Evolutionary conservation across 2,329 filamentous ascomycete species (phyloP).

Genomic region (Xylariaceae sp.): DNA sequence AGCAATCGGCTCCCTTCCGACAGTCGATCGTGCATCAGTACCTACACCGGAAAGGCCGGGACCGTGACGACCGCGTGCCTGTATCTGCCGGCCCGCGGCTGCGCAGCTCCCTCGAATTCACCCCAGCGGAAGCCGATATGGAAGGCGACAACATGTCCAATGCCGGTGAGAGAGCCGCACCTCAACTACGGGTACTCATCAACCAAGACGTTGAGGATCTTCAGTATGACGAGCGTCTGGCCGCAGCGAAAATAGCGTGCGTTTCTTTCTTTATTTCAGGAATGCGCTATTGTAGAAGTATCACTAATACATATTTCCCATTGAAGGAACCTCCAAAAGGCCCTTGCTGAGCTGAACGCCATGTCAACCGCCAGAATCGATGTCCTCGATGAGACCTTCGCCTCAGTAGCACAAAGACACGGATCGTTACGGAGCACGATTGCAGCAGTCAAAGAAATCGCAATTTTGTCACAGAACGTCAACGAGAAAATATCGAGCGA

Average conservation of each 20-base stretch:
- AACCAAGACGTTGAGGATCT: constrained; percentile 36
- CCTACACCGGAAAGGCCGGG: constrained; percentile 34
- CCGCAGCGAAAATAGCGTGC: constrained; percentile 38
- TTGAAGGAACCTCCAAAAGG: constrained; percentile 46
- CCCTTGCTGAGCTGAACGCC: constrained; percentile 49
- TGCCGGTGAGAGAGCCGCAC: constrained; percentile 17
- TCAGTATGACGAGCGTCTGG: constrained; percentile 39
- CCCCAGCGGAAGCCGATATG: constrained; percentile 40
- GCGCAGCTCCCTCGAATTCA: constrained; percentile 41
- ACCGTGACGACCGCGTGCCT: constrained; percentile 31
- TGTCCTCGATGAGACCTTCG: constrained; percentile 69
- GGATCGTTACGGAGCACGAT: constrained; percentile 60
- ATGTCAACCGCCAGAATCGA: constrained; percentile 59
- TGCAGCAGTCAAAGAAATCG: constrained; percentile 60
- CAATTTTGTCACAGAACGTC: constrained; percentile 53
- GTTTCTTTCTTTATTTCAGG: constrained; percentile 19
- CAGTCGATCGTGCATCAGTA: constrained; percentile 34
- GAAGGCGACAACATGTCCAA: constrained; percentile 29
- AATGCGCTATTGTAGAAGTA: neutral
- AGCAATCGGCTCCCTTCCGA: constrained; percentile 44
- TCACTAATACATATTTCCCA: constrained; percentile 22
- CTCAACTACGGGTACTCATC: constrained; percentile 20
- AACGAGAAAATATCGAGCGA: constrained; percentile 56
- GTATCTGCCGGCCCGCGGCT: constrained; percentile 29
- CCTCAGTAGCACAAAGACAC: constrained; percentile 65